A percentile compares a stretch with the other conserved stretches of the same genome.
These are phyloP conservation scores for Chlamydomonas sp. DNA, from an alignment of 139 green algal species.

Conservation along the genomic window DNA sequence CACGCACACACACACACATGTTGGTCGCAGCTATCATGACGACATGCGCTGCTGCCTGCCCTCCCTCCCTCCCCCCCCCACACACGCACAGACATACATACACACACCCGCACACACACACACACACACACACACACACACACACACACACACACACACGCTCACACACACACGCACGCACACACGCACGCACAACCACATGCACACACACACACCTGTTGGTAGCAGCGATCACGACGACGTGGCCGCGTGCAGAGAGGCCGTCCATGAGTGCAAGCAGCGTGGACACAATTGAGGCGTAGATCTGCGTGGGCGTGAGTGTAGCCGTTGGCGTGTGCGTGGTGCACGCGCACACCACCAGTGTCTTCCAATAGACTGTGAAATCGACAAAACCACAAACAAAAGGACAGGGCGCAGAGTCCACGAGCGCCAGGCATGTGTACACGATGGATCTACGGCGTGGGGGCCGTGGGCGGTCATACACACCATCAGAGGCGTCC, in stretches of 20 bases:
- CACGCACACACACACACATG: too few relatives aligned
- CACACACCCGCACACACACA: background rate
- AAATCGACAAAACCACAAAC: too few relatives aligned
- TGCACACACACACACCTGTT: conserved; percentile 52
- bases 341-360: too few relatives aligned
- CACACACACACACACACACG: background rate
- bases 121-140: conserved; percentile 24
- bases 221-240: conserved; percentile 75
- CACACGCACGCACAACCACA: background rate
- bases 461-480: too few relatives aligned
- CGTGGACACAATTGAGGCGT: conserved; percentile 79
- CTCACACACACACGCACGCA: background rate
- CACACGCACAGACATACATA: background rate
- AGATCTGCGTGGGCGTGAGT: conserved; percentile 48
- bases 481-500: too few relatives aligned
- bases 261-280: conserved; percentile 86
- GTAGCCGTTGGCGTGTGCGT: too few relatives aligned
- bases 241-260: conserved; percentile 50
- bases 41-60: background rate
- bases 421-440: too few relatives aligned
- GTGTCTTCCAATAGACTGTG: too few relatives aligned
- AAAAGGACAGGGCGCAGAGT: too few relatives aligned
- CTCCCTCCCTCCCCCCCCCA: background rate
- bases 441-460: too few relatives aligned
- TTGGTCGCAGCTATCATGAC: too few relatives aligned